Base-by-base conservation (phyloP, 352 stramenopile genomes). In the Phytophthora europaea region DNA sequence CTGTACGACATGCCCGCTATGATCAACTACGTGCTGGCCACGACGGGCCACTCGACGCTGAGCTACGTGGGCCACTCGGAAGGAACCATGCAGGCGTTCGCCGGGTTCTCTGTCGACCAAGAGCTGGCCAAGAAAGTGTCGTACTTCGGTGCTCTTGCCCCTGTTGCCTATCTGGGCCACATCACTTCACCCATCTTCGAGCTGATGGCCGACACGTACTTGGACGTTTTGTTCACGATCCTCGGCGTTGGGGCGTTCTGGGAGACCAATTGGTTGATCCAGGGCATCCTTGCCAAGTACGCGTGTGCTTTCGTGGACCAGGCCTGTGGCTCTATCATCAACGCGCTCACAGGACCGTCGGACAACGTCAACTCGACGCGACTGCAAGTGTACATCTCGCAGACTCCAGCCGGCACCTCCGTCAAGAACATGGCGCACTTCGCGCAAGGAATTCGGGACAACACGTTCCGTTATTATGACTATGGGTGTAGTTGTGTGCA, bases 371-470 rank as follows among this genome's bases (percentile, higher is more conserved):
- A 91, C 72, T 75, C 69, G 9, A 85, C 78, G 13, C 75, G 84
- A 3, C 70, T 91, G 45, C 84, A 89, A 48, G 84, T 91, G n/a
- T 91, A 91, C 58, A 74, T 91, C 33, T 79, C 80, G n/a, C 82
- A 89, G 63, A 91, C 84, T 3, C 84, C 84, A 2, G 82, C 82
- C 6, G 78, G 82, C 4, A 91, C 84, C 15, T 90, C 82, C 2
- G 82, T 89, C 56, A 91, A 89, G 72, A 91, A 88, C 70, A 73
- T 91, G 63, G 84, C 74, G 13, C 84, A 91, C 55, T 91, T 86
- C 53, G 84, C 82, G 18, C 84, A 91, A 61, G 76, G 74, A 20
- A 89, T 91, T 53, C 84, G 84, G n/a, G 76, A 80, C 63, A 79
- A 90, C 38, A 87, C 80, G 8, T 91, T 79, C 72, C 76, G 81